Base-by-base conservation (phyloP, 495 filamentous ascomycete species). In the Neurospora sp. region DNA sequence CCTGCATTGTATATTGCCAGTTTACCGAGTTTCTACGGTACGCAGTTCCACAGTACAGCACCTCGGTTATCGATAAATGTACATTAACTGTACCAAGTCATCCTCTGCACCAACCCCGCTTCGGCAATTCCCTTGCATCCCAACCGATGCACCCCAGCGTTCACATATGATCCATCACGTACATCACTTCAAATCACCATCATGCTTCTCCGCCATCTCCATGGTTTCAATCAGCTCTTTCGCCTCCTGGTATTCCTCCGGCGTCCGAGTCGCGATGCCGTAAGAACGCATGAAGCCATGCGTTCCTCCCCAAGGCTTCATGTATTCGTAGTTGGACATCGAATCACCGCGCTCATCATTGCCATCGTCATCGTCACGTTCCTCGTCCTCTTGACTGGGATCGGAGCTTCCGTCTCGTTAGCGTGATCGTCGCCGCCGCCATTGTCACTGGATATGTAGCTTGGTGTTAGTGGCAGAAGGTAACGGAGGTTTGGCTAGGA, bases 331-430 rank as follows among this genome's bases (percentile, higher is more conserved):
- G 48, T 21, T 59, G 11, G 48, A 59, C 24, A 62, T 34, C 6
- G 21, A 2, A 15, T 0, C 2, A 19, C 5, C 0, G 13, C 6
- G 24, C 15, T 34, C 21, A 15, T 17, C 24, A 1, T 31, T 0
- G 48, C 7, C 48, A 2, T 59, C 5, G 24, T 31, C 24, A 2
- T 31, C 24, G 6, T 17, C 5, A 28, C 10, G 48, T 24, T 31
- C 5, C 11, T 7, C 24, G 11, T 59, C 24, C 11, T 59, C 11
- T 17, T 8, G 48, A 17, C 5, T 4, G 4, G 11, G 5, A 3
- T 31, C 24, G 13, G 28, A 34, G 48, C 10, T 54, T 19, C 9
- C n/a, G n/a, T 19, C 1, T 48, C n/a, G n/a, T 24, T 11, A n/a
- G 42, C 17, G 9, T 48, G 6, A 24, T 24, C 45, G n/a, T 24